These are phyloP conservation scores for Rhodotorula paludigena DNA, from an alignment of 768 basidiomycete genomes.

Conservation along the genomic window DNA sequence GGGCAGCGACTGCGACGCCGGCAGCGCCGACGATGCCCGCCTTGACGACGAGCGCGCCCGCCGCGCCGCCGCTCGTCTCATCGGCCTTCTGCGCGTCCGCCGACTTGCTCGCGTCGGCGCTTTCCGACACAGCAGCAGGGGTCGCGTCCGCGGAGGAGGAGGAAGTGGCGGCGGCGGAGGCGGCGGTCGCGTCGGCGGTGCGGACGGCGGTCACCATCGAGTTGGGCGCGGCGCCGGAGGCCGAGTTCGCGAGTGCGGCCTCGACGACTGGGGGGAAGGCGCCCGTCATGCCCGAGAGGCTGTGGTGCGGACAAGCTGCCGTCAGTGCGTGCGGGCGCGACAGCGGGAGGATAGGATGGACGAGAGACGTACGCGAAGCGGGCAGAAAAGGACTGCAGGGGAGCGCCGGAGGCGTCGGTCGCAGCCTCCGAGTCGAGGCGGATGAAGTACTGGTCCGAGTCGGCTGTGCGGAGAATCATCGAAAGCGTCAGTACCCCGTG, in stretches of 20 bases:
- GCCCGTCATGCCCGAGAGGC: conserved; percentile 13
- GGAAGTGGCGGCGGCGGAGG: too few relatives aligned
- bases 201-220: too few relatives aligned
- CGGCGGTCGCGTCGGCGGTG: too few relatives aligned
- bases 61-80: too few relatives aligned
- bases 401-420: background rate
- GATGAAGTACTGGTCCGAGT: conserved; percentile 24
- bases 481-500: background rate
- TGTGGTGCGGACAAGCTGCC: background rate
- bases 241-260: background rate
- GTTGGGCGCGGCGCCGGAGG: background rate
- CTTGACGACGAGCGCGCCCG: too few relatives aligned
- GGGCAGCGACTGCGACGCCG: too few relatives aligned
- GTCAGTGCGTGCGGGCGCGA: too few relatives aligned
- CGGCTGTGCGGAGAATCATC: background rate
- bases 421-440: conserved; percentile 12
- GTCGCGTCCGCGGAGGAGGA: too few relatives aligned
- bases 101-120: too few relatives aligned
- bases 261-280: background rate
- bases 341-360: background rate
- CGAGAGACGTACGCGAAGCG: conserved; percentile 9
- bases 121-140: too few relatives aligned
- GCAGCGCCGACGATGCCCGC: too few relatives aligned
- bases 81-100: too few relatives aligned
- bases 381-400: conserved; percentile 28